Conservation (phyloP, 176 grass and related monocot species). For the Lolium perenne region DNA sequence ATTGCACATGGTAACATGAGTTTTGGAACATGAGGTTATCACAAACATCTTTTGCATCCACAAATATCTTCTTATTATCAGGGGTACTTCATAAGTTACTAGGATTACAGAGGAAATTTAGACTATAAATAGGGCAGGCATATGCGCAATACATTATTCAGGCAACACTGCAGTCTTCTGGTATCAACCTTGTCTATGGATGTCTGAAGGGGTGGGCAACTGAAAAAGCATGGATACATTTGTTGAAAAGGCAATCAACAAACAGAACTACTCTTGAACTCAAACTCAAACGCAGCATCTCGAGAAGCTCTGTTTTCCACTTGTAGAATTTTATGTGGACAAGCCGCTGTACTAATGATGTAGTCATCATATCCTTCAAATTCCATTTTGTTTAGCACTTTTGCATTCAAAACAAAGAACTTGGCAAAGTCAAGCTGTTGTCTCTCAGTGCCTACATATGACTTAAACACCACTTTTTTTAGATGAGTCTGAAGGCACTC, state of each 20-base stretch:
- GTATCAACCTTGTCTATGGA: background rate
- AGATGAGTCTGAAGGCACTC: background rate
- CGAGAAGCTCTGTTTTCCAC: conserved; percentile 8
- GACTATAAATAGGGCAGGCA: background rate
- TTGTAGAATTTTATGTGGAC: background rate
- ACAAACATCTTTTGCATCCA: background rate
- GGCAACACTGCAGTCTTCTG: background rate
- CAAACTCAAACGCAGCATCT: background rate
- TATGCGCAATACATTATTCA: background rate
- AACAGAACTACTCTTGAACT: background rate
- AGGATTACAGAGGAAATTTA: background rate
- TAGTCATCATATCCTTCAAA: background rate
- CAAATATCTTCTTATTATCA: background rate
- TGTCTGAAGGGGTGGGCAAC: background rate
- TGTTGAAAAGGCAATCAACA: background rate
- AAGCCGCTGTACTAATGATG: background rate
- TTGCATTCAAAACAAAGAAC: background rate
- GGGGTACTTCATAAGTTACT: background rate
- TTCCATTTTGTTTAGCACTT: conserved; percentile 9
- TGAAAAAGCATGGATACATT: background rate
- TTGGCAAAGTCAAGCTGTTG: conserved; percentile 1
- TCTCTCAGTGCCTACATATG: background rate
- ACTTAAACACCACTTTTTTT: conserved; percentile 11
- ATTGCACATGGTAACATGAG: background rate
- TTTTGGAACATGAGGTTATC: background rate